phyloP scores from a whole-genome alignment of 768 basidiomycete genomes.

The Vararia minispora region DNA sequence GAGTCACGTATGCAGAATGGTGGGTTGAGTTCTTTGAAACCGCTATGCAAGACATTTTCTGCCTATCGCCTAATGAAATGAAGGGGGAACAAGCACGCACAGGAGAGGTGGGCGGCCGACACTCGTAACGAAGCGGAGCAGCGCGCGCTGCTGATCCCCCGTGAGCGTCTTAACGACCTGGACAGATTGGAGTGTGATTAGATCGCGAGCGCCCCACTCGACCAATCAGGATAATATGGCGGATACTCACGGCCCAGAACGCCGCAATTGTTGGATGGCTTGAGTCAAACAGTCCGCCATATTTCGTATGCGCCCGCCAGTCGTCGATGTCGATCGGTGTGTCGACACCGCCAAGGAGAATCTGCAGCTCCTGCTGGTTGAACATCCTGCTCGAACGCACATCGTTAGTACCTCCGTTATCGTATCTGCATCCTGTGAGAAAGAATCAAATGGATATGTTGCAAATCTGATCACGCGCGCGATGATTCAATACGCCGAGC shows the following conservation, averaged over 20 bases:
- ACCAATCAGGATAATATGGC: background rate
- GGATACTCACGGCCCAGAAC: constrained; percentile 72
- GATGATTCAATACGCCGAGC: background rate
- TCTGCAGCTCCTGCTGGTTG: constrained; percentile 91
- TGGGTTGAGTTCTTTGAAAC: constrained; percentile 81
- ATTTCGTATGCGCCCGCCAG: constrained; percentile 62
- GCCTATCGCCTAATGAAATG: background rate
- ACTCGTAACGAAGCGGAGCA: constrained; percentile 89
- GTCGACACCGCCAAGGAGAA: constrained; percentile 83
- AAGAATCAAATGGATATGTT: too few relatives aligned
- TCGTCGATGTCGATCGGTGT: constrained; percentile 80
- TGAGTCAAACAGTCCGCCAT: constrained; percentile 71
- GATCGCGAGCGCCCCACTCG: background rate
- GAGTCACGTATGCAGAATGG: constrained; percentile 83
- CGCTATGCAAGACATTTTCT: constrained; percentile 27
- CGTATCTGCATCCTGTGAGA: too few relatives aligned
- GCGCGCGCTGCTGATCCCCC: constrained; percentile 64
- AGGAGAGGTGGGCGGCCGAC: constrained; percentile 83
- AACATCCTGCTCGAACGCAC: constrained; percentile 83
- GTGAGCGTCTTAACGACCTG: constrained; percentile 72
- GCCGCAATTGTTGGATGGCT: constrained; percentile 56
- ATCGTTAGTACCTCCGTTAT: too few relatives aligned
- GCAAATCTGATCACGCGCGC: background rate
- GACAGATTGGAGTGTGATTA: background rate
- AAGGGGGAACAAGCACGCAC: constrained; percentile 28